A percentile compares a stretch with the other conserved stretches of the same genome.
phyloP scores from a whole-genome alignment of 257 asterid species.

The Solanum piurae region DNA sequence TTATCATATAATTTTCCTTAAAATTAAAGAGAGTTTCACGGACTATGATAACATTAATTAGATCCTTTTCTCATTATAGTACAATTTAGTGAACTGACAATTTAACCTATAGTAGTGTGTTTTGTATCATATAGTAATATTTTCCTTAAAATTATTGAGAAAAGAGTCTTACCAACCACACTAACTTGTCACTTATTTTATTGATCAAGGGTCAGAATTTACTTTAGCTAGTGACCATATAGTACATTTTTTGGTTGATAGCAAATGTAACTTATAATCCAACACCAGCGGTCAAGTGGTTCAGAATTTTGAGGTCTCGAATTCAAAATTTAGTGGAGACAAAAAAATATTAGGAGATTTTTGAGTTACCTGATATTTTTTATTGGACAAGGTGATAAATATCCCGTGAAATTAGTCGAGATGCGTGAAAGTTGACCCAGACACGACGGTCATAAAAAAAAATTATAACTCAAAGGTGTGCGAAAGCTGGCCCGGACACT shows the following conservation, averaged over 20 bases:
- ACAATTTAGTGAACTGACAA: neutral
- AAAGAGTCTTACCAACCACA: neutral
- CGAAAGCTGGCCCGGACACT: no score
- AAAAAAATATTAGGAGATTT: no score
- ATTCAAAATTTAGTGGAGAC: no score
- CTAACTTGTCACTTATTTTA: neutral
- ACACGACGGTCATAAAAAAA: no score
- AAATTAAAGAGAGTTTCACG: neutral
- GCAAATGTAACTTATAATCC: neutral
- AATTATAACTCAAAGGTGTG: no score
- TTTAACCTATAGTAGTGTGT: neutral
- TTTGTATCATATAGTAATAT: neutral
- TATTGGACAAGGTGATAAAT: no score
- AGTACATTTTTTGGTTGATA: neutral
- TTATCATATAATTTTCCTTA: neutral
- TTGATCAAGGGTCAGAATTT: neutral
- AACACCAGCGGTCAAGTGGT: no score
- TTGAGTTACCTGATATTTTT: no score
- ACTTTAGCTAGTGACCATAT: neutral
- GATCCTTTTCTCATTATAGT: neutral
- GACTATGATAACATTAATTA: neutral
- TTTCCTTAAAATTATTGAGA: neutral
- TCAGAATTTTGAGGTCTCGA: no score
- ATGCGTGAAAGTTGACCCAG: no score
- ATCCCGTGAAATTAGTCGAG: no score